phyloP scores from a whole-genome alignment of 208 protist genomes.

The Phytomonas serpens region DNA sequence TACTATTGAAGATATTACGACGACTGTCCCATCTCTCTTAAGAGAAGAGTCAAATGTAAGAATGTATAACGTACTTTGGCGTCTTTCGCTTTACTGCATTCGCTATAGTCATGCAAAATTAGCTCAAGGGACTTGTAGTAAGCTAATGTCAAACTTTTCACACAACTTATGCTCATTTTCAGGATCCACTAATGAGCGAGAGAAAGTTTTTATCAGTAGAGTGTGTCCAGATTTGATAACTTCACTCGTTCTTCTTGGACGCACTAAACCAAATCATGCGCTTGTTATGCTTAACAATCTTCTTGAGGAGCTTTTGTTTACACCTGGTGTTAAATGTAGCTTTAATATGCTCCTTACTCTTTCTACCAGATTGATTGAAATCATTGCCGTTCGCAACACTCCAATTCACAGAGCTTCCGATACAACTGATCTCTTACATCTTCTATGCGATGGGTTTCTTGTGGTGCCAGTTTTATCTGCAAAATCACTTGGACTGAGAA shows the following conservation, averaged over 20 bases:
- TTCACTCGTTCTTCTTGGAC: neutral
- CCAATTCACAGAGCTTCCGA: neutral
- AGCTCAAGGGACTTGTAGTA: neutral
- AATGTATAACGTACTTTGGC: conserved; percentile 1
- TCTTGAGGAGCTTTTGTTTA: conserved; percentile 1
- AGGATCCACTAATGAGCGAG: conserved; percentile 1
- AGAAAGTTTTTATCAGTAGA: neutral
- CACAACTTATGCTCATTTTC: conserved; percentile 4
- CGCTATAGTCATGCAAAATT: neutral
- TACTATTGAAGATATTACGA: neutral
- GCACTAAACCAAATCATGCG: conserved; percentile 7
- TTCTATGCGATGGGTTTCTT: neutral
- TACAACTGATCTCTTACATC: neutral
- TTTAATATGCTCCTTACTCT: conserved; percentile 8
- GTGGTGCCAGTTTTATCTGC: neutral
- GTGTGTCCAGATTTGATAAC: conserved; percentile 4
- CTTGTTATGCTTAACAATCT: conserved; percentile 4
- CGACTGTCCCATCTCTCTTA: neutral
- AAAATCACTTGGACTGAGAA: neutral
- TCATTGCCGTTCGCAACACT: neutral
- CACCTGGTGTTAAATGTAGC: conserved; percentile 1
- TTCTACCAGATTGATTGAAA: conserved; percentile 4
- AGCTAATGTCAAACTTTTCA: conserved; percentile 7
- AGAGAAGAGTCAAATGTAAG: neutral
- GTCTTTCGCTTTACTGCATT: neutral